Conservation (phyloP, 176 grass and related monocot genomes). For the Hordeum marinum region DNA sequence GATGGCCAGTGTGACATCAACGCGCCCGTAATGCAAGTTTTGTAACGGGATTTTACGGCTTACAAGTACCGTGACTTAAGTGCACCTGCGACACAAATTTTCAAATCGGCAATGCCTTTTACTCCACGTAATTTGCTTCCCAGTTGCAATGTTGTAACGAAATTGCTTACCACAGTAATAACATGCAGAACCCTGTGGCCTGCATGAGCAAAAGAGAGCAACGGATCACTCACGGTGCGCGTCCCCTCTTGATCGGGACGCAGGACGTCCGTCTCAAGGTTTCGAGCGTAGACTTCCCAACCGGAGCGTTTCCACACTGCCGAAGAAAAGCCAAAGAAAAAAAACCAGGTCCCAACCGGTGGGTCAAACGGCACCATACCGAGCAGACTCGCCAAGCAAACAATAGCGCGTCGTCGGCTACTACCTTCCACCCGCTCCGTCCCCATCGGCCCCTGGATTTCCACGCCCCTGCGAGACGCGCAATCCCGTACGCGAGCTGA, state of each 20-base stretch:
- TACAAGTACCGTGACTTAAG: no score
- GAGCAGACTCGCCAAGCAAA: not conserved
- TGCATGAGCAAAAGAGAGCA: no score
- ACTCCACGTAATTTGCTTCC: no score
- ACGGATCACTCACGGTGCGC: not conserved
- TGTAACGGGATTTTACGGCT: no score
- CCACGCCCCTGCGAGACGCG: not conserved
- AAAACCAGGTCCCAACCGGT: not conserved
- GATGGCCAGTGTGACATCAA: no score
- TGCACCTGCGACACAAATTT: no score
- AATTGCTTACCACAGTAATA: no score
- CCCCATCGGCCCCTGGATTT: not conserved
- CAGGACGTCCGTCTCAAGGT: not conserved
- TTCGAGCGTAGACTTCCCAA: not conserved
- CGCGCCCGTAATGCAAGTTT: no score
- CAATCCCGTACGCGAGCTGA: not conserved
- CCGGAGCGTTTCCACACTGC: not conserved
- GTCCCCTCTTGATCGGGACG: not conserved
- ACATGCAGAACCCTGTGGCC: no score
- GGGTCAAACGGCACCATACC: not conserved
- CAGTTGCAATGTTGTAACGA: no score
- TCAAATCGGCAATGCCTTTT: no score
- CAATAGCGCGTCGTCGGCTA: slow-evolving; percentile 33
- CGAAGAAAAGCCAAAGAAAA: not conserved
- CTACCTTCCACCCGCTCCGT: not conserved